Conservation (phyloP, 352 stramenopile genomes). For the Globisporangium camurandrum region DNA sequence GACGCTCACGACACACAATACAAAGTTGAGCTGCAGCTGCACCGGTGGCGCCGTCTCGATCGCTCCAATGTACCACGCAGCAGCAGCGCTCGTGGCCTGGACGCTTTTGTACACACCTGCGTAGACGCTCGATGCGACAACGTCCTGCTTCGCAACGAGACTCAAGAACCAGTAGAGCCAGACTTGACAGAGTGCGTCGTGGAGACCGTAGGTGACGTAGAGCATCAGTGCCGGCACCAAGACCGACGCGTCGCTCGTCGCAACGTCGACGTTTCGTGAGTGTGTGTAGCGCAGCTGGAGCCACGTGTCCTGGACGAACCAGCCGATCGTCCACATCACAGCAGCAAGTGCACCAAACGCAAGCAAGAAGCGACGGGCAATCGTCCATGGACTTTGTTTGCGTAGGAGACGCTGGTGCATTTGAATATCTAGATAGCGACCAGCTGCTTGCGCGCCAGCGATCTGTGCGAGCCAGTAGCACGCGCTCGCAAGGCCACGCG, state of each 20-base stretch:
- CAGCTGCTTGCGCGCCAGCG: constrained; percentile 20
- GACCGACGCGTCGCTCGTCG: not conserved
- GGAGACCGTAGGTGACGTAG: constrained; percentile 65
- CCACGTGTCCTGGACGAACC: constrained; percentile 13
- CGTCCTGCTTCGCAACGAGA: constrained; percentile 24
- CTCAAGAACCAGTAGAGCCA: constrained; percentile 81
- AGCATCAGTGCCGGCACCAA: constrained; percentile 23
- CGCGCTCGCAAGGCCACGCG: constrained; percentile 24
- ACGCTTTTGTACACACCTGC: constrained; percentile 67
- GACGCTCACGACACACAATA: constrained; percentile 10
- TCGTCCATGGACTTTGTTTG: not conserved
- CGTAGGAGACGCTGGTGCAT: not conserved
- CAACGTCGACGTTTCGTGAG: constrained; percentile 19
- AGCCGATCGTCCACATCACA: constrained; percentile 32
- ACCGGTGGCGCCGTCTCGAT: constrained; percentile 11
- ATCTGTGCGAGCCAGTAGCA: constrained; percentile 45
- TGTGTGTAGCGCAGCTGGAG: constrained; percentile 18
- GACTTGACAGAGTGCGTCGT: constrained; percentile 68
- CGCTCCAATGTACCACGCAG: constrained; percentile 32
- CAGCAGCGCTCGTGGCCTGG: constrained; percentile 29
- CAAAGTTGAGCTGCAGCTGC: constrained; percentile 33
- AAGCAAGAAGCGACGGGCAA: constrained; percentile 4
- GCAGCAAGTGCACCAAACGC: constrained; percentile 18
- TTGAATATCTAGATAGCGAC: constrained; percentile 18
- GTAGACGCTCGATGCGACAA: constrained; percentile 30